Conservation (phyloP, 805 yeast genomes). For the Myxozyma geophila region DNA sequence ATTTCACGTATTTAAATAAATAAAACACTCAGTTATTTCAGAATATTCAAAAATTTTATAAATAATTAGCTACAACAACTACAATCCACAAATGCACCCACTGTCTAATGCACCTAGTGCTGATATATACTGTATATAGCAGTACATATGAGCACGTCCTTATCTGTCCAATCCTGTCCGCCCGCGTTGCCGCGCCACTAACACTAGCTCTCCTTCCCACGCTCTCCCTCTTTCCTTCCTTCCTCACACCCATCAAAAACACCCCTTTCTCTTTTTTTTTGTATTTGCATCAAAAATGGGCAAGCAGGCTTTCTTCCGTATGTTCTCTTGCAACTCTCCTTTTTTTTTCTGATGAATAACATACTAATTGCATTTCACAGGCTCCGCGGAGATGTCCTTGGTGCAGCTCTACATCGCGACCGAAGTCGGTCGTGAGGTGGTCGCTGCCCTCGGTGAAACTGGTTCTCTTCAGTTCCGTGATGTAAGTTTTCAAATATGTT, state of each 20-base stretch:
- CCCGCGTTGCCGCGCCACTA: conserved; percentile 15
- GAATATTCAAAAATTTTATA: no score
- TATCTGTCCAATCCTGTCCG: conserved; percentile 22
- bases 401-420: conserved; percentile 90
- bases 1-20: no score
- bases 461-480: conserved; percentile 89
- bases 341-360: neutral
- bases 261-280: conserved; percentile 2
- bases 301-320: conserved; percentile 41
- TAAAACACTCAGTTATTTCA: no score
- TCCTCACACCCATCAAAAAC: conserved; percentile 12
- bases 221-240: neutral
- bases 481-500: conserved; percentile 26
- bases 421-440: conserved; percentile 84
- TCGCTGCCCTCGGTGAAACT: conserved; percentile 83
- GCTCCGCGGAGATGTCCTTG: conserved; percentile 97
- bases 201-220: neutral
- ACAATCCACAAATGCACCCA: no score
- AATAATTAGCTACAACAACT: no score
- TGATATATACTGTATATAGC: neutral
- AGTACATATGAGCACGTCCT: conserved; percentile 6
- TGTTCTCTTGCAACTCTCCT: conserved; percentile 4
- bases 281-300: conserved; percentile 22
- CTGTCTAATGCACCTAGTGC: neutral
- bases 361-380: conserved; percentile 5